Percentiles rank a stretch among this genome's conserved stretches.
phyloP scores from a whole-genome alignment of 2,329 filamentous ascomycete species.

The Arachnomyces sp. region DNA sequence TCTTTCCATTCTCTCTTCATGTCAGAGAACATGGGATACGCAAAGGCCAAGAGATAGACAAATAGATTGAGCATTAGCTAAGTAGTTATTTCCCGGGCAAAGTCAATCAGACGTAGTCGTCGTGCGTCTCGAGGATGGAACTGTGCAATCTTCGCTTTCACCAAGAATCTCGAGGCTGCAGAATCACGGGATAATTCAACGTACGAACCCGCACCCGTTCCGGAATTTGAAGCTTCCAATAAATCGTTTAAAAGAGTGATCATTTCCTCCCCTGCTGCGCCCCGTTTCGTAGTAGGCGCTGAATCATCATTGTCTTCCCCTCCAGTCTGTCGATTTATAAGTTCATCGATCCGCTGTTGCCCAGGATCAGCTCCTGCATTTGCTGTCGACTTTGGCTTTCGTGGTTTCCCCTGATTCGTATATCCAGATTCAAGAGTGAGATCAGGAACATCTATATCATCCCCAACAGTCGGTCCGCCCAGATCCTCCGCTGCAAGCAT shows the following conservation, averaged over 20 bases:
- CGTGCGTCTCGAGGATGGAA: slow-evolving; percentile 49
- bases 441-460: slow-evolving; percentile 58
- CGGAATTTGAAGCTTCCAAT: slow-evolving; percentile 30
- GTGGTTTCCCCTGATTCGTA: slow-evolving; percentile 44
- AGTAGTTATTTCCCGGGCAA: slow-evolving; percentile 23
- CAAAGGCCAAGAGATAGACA: not conserved
- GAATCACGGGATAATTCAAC: slow-evolving; percentile 43
- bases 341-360: slow-evolving; percentile 46
- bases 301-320: slow-evolving; percentile 17
- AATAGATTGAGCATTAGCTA: not conserved
- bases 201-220: slow-evolving; percentile 35
- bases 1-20: no score
- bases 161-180: slow-evolving; percentile 46
- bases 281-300: slow-evolving; percentile 33
- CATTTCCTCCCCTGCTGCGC: slow-evolving; percentile 42
- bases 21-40: no score
- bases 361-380: slow-evolving; percentile 24
- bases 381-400: slow-evolving; percentile 33
- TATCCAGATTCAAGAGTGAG: slow-evolving; percentile 47
- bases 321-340: slow-evolving; percentile 33
- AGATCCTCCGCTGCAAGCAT: slow-evolving; percentile 79
- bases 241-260: slow-evolving; percentile 41
- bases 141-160: slow-evolving; percentile 49
- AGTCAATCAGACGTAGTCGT: slow-evolving; percentile 47
- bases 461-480: slow-evolving; percentile 74